phyloP scores from a whole-genome alignment of 2,329 filamentous ascomycete genomes.

The Aureobasidium namibiae region DNA sequence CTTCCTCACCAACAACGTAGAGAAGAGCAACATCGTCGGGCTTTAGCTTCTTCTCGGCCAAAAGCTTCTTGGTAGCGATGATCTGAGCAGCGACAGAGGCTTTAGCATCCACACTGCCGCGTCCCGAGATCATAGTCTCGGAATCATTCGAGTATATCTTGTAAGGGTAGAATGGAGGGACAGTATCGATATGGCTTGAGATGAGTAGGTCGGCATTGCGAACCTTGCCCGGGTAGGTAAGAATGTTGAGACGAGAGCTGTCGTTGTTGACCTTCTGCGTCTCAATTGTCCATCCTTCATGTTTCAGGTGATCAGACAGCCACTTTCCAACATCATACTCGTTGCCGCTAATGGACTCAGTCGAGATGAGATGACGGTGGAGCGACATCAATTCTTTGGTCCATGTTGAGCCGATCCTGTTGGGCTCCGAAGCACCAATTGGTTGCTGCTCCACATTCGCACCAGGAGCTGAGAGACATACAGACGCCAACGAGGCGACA shows the following conservation, averaged over 20 bases:
- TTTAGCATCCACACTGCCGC: slow-evolving; percentile 60
- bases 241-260: slow-evolving; percentile 60
- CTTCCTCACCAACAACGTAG: slow-evolving; percentile 75
- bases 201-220: slow-evolving; percentile 55
- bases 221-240: slow-evolving; percentile 52
- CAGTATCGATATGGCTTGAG: slow-evolving; percentile 74
- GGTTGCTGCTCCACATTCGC: neutral
- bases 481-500: neutral
- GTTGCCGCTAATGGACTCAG: slow-evolving; percentile 61
- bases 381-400: slow-evolving; percentile 53
- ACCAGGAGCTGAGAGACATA: neutral
- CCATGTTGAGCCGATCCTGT: slow-evolving; percentile 7
- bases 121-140: slow-evolving; percentile 53
- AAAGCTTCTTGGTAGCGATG: slow-evolving; percentile 52
- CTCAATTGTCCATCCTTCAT: slow-evolving; percentile 54
- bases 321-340: slow-evolving; percentile 63
- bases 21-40: slow-evolving; percentile 43
- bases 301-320: slow-evolving; percentile 57
- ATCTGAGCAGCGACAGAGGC: slow-evolving; percentile 62
- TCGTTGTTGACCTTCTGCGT: slow-evolving; percentile 42
- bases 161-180: slow-evolving; percentile 67
- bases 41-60: slow-evolving; percentile 32
- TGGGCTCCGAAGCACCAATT: neutral
- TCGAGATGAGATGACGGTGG: slow-evolving; percentile 66
- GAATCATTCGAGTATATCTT: slow-evolving; percentile 43